A percentile compares a stretch with the other conserved stretches of the same genome.
phyloP scores from a whole-genome alignment of 1,284 basidiomycete genomes.

The Puccinia hordei region DNA sequence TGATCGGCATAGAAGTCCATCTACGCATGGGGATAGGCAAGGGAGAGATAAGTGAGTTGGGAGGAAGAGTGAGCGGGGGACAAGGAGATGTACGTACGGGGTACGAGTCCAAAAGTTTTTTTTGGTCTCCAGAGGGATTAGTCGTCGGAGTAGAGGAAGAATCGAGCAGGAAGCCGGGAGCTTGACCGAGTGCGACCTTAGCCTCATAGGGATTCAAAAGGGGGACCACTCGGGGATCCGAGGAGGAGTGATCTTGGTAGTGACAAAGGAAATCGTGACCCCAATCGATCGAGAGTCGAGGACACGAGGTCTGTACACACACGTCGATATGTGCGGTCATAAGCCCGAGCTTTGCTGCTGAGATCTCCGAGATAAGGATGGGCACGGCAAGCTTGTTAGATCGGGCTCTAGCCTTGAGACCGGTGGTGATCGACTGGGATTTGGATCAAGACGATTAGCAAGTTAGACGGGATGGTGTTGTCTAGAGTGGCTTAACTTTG shows the following conservation, averaged over 20 bases:
- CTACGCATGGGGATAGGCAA: neutral
- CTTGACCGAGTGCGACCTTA: slow-evolving; percentile 77
- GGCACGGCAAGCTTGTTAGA: slow-evolving; percentile 71
- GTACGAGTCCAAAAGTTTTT: slow-evolving; percentile 7
- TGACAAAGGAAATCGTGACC: slow-evolving; percentile 67
- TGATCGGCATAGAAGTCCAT: slow-evolving; percentile 50
- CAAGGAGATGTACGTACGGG: slow-evolving; percentile 12
- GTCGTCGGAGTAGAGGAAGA: slow-evolving; percentile 61
- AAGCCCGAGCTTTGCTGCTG: slow-evolving; percentile 85
- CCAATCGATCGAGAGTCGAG: slow-evolving; percentile 96
- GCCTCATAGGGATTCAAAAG: slow-evolving; percentile 93
- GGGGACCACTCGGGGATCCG: slow-evolving; percentile 62
- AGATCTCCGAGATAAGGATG: slow-evolving; percentile 91
- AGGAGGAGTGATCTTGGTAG: slow-evolving; percentile 52
- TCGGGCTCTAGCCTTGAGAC: slow-evolving; percentile 49
- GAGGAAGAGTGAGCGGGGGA: neutral
- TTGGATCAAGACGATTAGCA: no score
- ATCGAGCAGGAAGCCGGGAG: slow-evolving; percentile 63
- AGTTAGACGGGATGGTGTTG: neutral
- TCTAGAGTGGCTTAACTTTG: slow-evolving; percentile 63
- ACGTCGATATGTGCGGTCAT: slow-evolving; percentile 76
- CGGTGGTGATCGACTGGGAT: slow-evolving; percentile 69
- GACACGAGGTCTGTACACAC: slow-evolving; percentile 95
- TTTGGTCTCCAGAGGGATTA: slow-evolving; percentile 52
- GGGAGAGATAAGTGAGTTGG: neutral